Conservation (phyloP, 768 basidiomycete species). For the Boletus bicolor region DNA sequence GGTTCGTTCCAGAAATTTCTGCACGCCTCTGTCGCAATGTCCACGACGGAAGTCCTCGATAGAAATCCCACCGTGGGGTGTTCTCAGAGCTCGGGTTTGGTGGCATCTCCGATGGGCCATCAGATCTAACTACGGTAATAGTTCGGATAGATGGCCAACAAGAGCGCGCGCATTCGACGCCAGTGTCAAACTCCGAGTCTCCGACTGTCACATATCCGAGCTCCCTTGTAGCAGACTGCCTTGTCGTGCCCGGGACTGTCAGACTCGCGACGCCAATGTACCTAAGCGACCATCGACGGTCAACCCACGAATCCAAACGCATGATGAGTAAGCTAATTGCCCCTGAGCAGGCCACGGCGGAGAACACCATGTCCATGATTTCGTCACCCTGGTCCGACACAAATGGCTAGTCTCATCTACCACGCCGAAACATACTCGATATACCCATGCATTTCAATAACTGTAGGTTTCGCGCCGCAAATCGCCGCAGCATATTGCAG, state of each 20-base stretch:
- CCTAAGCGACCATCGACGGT: not conserved
- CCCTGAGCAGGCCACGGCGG: conserved; percentile 4
- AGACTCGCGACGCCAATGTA: not conserved
- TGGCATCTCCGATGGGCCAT: conserved; percentile 19
- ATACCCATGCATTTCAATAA: not conserved
- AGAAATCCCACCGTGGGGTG: not conserved
- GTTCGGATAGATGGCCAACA: not conserved
- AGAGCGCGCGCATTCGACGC: not conserved
- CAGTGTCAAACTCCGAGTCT: conserved; percentile 11
- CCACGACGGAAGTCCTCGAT: conserved; percentile 8
- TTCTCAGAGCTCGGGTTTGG: conserved; percentile 13
- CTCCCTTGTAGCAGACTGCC: not conserved
- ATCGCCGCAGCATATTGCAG: conserved; percentile 6
- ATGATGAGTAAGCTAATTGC: conserved; percentile 6
- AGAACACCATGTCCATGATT: not conserved
- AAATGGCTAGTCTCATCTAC: not conserved
- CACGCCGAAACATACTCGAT: not conserved
- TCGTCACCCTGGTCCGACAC: not conserved
- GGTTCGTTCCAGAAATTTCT: conserved; percentile 10
- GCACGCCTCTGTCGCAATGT: not conserved
- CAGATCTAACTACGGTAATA: not conserved
- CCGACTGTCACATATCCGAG: conserved; percentile 13
- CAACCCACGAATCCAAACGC: not conserved
- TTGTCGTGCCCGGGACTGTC: not conserved
- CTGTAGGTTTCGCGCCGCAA: not conserved